Conservation (phyloP, 371 early-diverging fungal species). For the Circinella umbellata region DNA sequence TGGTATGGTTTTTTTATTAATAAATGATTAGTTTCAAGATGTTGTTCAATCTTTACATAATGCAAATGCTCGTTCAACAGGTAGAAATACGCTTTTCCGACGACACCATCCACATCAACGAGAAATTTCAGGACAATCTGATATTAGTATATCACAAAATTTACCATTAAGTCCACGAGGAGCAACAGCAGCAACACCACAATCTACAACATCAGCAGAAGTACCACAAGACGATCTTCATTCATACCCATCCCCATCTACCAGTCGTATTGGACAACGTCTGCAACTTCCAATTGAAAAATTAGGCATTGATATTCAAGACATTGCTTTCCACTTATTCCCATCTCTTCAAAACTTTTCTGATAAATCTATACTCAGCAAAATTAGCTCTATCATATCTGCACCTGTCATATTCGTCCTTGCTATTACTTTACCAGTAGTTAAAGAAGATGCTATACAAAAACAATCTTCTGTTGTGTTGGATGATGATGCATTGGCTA, state of each 20-base stretch:
- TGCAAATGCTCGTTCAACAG: slow-evolving; percentile 12
- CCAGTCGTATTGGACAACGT: background rate
- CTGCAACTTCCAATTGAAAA: background rate
- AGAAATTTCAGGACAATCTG: slow-evolving; percentile 7
- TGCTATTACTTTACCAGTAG: slow-evolving; percentile 63
- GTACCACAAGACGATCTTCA: background rate
- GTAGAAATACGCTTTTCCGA: background rate
- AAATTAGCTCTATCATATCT: slow-evolving; percentile 56
- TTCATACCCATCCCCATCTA: background rate
- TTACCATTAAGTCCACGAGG: slow-evolving; percentile 17
- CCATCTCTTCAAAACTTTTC: slow-evolving; percentile 58
- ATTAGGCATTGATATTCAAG: slow-evolving; percentile 10
- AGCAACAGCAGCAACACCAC: background rate
- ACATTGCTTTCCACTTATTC: slow-evolving; percentile 43
- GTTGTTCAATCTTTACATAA: slow-evolving; percentile 51
- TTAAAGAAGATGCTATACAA: slow-evolving; percentile 42
- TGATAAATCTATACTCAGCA: slow-evolving; percentile 55
- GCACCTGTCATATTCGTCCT: slow-evolving; percentile 60
- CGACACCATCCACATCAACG: slow-evolving; percentile 8
- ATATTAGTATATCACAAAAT: background rate
- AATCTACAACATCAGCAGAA: background rate
- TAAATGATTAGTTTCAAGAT: slow-evolving; percentile 52
- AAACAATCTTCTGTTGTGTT: slow-evolving; percentile 16
- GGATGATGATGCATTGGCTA: slow-evolving; percentile 33
- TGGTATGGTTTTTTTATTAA: background rate